Percentiles rank a stretch among this genome's conserved stretches.
Evolutionary conservation across 345 rosid species (phyloP).

Genomic region (Melaleuca quinquenervia): DNA sequence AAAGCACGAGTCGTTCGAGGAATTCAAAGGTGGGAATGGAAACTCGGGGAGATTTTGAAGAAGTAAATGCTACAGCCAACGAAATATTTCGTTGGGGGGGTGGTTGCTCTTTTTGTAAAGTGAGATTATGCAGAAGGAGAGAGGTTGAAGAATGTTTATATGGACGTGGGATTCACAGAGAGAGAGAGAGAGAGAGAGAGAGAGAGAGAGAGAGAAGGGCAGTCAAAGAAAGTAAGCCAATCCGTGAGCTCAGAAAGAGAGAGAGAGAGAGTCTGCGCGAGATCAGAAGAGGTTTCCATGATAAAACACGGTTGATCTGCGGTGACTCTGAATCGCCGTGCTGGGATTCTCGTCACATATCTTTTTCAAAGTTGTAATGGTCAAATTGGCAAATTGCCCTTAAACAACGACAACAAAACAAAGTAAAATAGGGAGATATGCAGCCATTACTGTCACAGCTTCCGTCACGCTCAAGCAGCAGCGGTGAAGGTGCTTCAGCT

Average conservation of each 20-base stretch:
- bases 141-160: background rate
- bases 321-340: background rate
- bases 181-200: background rate
- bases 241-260: background rate
- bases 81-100: background rate
- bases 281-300: slow-evolving; percentile 4
- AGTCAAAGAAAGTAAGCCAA: slow-evolving; percentile 24
- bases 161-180: no score
- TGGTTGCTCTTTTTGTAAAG: background rate
- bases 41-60: background rate
- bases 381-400: background rate
- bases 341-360: background rate
- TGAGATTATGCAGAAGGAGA: background rate
- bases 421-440: background rate
- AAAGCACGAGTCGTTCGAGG: background rate
- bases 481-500: background rate
- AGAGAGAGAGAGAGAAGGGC: background rate
- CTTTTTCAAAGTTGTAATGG: background rate
- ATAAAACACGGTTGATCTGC: background rate
- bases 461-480: no score
- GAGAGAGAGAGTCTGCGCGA: background rate
- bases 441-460: no score
- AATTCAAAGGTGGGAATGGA: background rate
- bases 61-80: background rate
- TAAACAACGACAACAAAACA: background rate